Percentiles rank a stretch among this genome's conserved stretches.
These are phyloP conservation scores for Avena atlantica DNA, from an alignment of 176 grass and related monocot species.

Conservation along the genomic window DNA sequence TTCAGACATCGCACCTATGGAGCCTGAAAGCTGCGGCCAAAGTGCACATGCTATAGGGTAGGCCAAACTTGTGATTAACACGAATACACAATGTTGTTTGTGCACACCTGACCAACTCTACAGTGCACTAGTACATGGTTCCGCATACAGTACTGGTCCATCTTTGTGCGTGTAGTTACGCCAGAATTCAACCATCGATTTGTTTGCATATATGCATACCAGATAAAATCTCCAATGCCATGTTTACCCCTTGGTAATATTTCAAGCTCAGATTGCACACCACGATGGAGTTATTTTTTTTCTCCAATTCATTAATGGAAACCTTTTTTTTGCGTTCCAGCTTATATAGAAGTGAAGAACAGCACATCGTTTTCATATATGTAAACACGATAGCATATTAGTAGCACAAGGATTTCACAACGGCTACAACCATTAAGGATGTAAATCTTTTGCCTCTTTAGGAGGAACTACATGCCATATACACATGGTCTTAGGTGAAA, in stretches of 20 bases:
- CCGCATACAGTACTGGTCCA: not conserved
- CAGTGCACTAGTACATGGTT: not conserved
- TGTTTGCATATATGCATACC: not conserved
- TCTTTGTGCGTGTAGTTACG: not conserved
- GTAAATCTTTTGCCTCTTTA: not conserved
- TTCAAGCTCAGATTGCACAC: not conserved
- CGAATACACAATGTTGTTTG: not conserved
- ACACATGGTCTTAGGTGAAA: not conserved
- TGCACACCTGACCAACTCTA: not conserved
- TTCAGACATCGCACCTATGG: no score
- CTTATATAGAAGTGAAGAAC: conserved; percentile 10
- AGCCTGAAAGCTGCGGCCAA: no score
- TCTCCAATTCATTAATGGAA: no score
- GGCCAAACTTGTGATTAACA: no score
- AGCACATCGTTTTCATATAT: not conserved
- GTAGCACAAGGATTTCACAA: not conserved
- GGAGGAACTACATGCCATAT: not conserved
- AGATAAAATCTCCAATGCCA: not conserved
- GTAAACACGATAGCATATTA: not conserved
- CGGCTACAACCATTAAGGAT: not conserved
- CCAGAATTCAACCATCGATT: not conserved
- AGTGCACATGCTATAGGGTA: no score
- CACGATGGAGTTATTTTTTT: no score
- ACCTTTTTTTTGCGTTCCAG: not conserved
- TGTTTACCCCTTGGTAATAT: not conserved